phyloP scores from a whole-genome alignment of 1,284 basidiomycete species.

The Cystobasidium slooffiae region DNA sequence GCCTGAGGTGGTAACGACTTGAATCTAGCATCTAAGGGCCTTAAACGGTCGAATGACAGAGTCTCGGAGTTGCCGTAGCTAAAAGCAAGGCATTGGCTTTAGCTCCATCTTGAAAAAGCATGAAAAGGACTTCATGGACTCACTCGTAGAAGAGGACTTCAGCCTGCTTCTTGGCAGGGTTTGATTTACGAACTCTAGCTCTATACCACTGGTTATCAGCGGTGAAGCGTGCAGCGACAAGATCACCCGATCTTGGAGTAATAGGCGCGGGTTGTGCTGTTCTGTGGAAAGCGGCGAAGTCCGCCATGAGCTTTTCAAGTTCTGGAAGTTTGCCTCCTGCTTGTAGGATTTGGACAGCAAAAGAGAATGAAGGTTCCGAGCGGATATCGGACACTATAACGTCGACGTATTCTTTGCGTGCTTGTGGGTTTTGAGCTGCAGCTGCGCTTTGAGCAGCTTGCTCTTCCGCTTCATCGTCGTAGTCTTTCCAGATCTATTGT shows the following conservation, averaged over 20 bases:
- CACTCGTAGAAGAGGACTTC: slow-evolving; percentile 64
- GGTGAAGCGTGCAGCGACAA: slow-evolving; percentile 73
- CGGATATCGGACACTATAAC: slow-evolving; percentile 89
- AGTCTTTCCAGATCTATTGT: slow-evolving; percentile 78
- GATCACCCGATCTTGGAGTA: slow-evolving; percentile 66
- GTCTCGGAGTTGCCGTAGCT: slow-evolving; percentile 55
- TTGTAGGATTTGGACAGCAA: slow-evolving; percentile 90
- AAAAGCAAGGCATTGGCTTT: not conserved
- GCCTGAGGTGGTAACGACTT: slow-evolving; percentile 53
- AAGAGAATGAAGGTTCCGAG: slow-evolving; percentile 70
- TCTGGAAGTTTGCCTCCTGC: slow-evolving; percentile 84
- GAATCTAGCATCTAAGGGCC: slow-evolving; percentile 53
- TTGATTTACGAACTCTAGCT: slow-evolving; percentile 79
- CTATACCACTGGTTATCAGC: slow-evolving; percentile 74
- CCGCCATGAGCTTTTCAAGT: slow-evolving; percentile 89
- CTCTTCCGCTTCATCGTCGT: slow-evolving; percentile 69
- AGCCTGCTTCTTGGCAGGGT: slow-evolving; percentile 76
- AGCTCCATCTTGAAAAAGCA: not conserved
- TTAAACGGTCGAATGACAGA: slow-evolving; percentile 50
- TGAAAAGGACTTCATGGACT: slow-evolving; percentile 12
- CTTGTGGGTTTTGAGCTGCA: slow-evolving; percentile 59
- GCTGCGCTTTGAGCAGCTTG: slow-evolving; percentile 59
- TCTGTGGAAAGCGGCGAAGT: slow-evolving; percentile 83
- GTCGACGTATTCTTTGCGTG: slow-evolving; percentile 81
- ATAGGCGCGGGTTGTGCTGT: slow-evolving; percentile 58